Conservation (phyloP, 2,329 filamentous ascomycete genomes). For the Fusarium bulbicola region DNA sequence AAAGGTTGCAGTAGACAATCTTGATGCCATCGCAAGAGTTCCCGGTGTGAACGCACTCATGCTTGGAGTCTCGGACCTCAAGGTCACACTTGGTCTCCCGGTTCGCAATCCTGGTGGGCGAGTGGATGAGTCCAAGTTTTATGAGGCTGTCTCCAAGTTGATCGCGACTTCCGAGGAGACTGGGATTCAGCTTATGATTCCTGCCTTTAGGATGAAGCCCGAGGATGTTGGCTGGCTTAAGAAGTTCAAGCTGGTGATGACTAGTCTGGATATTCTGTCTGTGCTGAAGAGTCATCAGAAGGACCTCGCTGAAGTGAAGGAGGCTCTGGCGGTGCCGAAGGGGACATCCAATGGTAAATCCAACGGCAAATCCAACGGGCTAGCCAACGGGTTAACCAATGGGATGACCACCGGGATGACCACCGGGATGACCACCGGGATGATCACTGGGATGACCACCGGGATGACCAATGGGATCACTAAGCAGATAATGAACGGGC, state of each 20-base stretch:
- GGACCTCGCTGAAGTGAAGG: background rate
- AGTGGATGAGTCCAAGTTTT: background rate
- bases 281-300: background rate
- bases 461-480: too few relatives aligned
- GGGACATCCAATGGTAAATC: too few relatives aligned
- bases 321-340: background rate
- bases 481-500: too few relatives aligned
- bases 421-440: too few relatives aligned
- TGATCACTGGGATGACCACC: too few relatives aligned
- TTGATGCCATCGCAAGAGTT: background rate
- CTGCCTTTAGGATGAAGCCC: background rate
- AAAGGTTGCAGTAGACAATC: background rate
- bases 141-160: background rate
- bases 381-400: too few relatives aligned
- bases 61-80: background rate
- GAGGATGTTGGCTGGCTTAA: background rate
- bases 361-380: too few relatives aligned
- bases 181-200: slow-evolving; percentile 1
- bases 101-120: background rate
- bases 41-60: background rate
- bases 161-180: background rate
- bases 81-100: background rate
- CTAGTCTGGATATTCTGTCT: background rate
- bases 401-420: too few relatives aligned
- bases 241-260: background rate